These are phyloP conservation scores for Erythrobasidium hasegawianum DNA, from an alignment of 1,284 basidiomycete genomes.

Conservation along the genomic window DNA sequence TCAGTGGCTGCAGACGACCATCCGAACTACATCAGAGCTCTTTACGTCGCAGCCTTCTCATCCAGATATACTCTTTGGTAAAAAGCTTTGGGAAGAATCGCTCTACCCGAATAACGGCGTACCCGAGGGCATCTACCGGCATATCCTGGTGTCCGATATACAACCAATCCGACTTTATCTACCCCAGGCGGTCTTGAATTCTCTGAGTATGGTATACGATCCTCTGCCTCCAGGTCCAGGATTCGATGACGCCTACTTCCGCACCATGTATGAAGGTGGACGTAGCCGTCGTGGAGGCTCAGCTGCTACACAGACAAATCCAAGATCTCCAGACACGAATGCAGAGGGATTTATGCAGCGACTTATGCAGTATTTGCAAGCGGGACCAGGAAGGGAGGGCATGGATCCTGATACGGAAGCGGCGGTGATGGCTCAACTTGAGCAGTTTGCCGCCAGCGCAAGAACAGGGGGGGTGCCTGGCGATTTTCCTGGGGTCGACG, in stretches of 20 bases:
- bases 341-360: conserved; percentile 7
- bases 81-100: conserved; percentile 33
- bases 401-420: conserved; percentile 30
- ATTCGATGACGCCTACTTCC: conserved; percentile 30
- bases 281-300: neutral
- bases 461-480: conserved; percentile 11
- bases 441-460: conserved; percentile 11
- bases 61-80: conserved; percentile 39
- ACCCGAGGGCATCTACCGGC: conserved; percentile 39
- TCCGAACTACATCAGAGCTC: conserved; percentile 8
- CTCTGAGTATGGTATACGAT: conserved; percentile 22
- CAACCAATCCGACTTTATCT: conserved; percentile 20
- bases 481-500: conserved; percentile 11
- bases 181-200: conserved; percentile 26
- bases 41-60: conserved; percentile 33
- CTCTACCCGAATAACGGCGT: conserved; percentile 38
- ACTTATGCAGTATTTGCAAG: conserved; percentile 27
- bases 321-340: neutral
- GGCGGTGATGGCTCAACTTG: conserved; percentile 27
- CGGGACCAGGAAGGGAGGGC: conserved; percentile 6
- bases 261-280: conserved; percentile 20
- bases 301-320: neutral
- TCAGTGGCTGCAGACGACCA: conserved; percentile 60
- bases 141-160: conserved; percentile 31
- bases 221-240: conserved; percentile 33